Evolutionary conservation across 2,329 filamentous ascomycete species (phyloP).

Genomic region (Ciborinia camelliae): DNA sequence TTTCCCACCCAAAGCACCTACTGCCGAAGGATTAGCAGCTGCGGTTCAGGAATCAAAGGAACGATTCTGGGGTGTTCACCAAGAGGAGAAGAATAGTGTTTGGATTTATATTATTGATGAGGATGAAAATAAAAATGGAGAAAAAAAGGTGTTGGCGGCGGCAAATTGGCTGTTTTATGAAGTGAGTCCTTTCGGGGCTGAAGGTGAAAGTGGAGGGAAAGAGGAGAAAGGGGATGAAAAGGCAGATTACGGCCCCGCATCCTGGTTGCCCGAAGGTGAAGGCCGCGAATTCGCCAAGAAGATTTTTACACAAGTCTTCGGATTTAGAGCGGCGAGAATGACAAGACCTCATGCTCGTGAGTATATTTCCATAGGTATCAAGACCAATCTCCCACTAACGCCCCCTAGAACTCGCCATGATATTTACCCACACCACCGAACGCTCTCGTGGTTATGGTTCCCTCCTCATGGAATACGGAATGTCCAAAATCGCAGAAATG

Average conservation of each 20-base stretch:
- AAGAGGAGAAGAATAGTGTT: not conserved
- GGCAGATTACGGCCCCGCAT: not conserved
- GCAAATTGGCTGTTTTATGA: not conserved
- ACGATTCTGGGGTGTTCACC: not conserved
- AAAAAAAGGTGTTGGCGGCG: not conserved
- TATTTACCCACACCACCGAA: not conserved
- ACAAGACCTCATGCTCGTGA: conserved; percentile 1
- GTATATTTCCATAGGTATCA: not conserved
- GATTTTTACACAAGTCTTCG: not conserved
- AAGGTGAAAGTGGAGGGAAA: not conserved
- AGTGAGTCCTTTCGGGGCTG: not conserved
- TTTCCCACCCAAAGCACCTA: not conserved
- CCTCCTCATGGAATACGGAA: conserved; percentile 5
- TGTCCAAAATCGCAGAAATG: not conserved
- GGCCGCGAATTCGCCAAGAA: not conserved
- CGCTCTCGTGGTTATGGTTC: not conserved
- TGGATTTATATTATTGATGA: not conserved
- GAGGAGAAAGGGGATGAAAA: not conserved
- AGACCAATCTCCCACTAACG: accelerated
- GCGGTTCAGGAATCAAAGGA: not conserved
- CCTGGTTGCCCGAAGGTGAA: conserved; percentile 11
- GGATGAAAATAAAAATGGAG: not conserved
- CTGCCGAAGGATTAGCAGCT: not conserved
- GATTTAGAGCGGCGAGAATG: not conserved
- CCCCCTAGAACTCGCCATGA: not conserved